phyloP scores from a whole-genome alignment of 345 rosid genomes.

The Hibiscus tridactylites region DNA sequence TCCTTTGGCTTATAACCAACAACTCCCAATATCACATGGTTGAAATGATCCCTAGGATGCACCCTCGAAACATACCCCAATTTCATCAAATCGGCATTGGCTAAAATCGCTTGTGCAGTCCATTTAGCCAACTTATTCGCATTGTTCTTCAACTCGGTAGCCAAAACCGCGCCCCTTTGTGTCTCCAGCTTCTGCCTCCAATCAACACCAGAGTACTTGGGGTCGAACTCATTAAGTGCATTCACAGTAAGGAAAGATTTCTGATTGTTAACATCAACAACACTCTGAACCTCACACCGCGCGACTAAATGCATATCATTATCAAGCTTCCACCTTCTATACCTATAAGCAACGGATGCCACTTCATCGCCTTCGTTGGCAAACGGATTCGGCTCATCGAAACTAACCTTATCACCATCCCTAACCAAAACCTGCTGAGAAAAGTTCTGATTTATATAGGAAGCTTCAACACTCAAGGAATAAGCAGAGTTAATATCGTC shows the following conservation, averaged over 20 bases:
- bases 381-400: conserved; percentile 85
- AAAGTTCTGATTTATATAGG: conserved; percentile 73
- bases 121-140: conserved; percentile 91
- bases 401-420: conserved; percentile 72
- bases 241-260: conserved; percentile 72
- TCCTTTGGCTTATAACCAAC: conserved; percentile 86
- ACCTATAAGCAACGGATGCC: conserved; percentile 91
- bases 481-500: conserved; percentile 31
- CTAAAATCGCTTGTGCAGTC: conserved; percentile 93
- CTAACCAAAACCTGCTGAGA: conserved; percentile 82
- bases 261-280: conserved; percentile 68
- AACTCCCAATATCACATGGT: conserved; percentile 87
- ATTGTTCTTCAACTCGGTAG: conserved; percentile 92
- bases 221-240: conserved; percentile 92
- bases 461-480: conserved; percentile 11
- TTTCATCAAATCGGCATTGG: conserved; percentile 93
- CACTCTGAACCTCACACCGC: conserved; percentile 90
- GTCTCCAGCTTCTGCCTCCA: conserved; percentile 99
- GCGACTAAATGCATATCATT: conserved; percentile 68
- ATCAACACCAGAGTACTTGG: conserved; percentile 92
- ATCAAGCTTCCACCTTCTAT: conserved; percentile 94
- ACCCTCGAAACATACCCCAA: conserved; percentile 92
- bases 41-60: conserved; percentile 95
- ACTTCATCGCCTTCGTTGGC: conserved; percentile 93
- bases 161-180: conserved; percentile 94